phyloP scores from a whole-genome alignment of 768 basidiomycete genomes.

The Leccinellum albellum region DNA sequence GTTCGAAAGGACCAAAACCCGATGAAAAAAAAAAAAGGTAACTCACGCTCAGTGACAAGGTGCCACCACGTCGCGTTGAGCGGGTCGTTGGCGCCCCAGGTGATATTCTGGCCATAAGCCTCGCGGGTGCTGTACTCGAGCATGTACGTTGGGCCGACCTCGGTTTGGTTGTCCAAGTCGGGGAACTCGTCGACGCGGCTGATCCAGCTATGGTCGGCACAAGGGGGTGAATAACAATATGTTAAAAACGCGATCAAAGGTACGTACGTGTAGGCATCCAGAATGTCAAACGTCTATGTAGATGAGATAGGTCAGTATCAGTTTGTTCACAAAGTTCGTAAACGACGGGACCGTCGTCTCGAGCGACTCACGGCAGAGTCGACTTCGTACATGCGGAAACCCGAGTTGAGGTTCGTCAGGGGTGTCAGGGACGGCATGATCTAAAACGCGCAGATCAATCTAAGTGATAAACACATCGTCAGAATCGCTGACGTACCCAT shows the following conservation, averaged over 20 bases:
- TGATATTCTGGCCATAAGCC: constrained; percentile 51
- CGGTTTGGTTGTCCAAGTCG: constrained; percentile 50
- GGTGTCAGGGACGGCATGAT: constrained; percentile 61
- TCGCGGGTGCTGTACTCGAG: constrained; percentile 67
- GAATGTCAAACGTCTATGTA: constrained; percentile 66
- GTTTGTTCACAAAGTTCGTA: not conserved
- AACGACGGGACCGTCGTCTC: not conserved
- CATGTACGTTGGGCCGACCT: constrained; percentile 54
- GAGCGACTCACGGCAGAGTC: constrained; percentile 32
- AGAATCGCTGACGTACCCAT: constrained; percentile 35
- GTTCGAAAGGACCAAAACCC: not conserved
- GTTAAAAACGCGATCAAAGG: not conserved
- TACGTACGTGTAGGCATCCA: constrained; percentile 70
- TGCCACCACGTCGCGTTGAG: constrained; percentile 83
- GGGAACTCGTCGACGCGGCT: constrained; percentile 57
- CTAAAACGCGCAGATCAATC: not conserved
- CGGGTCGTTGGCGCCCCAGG: constrained; percentile 60
- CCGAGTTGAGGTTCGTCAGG: constrained; percentile 64
- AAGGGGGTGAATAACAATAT: not conserved
- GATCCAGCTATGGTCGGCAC: constrained; percentile 48
- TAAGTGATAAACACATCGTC: not conserved
- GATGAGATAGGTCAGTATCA: not conserved
- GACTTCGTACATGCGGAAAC: constrained; percentile 50
- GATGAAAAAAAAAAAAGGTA: not conserved
- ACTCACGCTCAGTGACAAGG: constrained; percentile 62